Base-by-base conservation (phyloP, 306 rosid genomes). In the Trifolium subterraneum region DNA sequence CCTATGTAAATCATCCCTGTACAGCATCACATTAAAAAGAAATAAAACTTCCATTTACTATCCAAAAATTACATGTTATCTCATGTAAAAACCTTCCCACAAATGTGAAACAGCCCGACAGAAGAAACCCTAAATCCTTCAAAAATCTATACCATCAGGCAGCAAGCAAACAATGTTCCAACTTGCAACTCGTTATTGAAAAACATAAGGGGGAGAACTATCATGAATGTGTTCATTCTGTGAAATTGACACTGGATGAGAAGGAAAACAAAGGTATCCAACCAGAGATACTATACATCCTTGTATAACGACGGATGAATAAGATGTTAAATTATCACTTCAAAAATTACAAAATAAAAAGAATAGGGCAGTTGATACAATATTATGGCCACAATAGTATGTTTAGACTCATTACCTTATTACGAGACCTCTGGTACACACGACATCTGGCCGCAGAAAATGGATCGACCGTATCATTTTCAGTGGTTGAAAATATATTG, bases 391-490 rank as follows among this genome's bases (percentile, higher is more conserved):
- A 60, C 51, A 70, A 7, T 50, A 36, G 48, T 11, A 68, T 15
- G 56, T 50, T 16, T 48, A 72, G 50, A 65, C 71, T 61, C 75
- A 8, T 66, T 77, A 92, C 99, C 89, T 90, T 90, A 66, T 73
- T 80, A 16, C 74, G 80, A 73, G 90, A 78, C 78, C 88, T 87
- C 80, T 58, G 81, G 79, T 80, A 82, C 64, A 74, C 80, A 39
- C 90, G 91, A 67, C 97, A 92, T 82, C 93, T 90, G 61, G 97
- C 90, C 47, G 97, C 80, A 80, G 96, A 86, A 48, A 87, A 63
- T 13, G 92, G 92, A 61, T 92, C 97, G 54, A 87, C 51, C 44
- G 64, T 83, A 56, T 75, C 79, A 78, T 80, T 85, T 78, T 87
- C 95, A 47, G 84, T 60, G 79, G 83, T 70, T 73, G 90, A 84